Conservation (phyloP, 2,329 filamentous ascomycete species). For the Microsporum ferrugineum region DNA sequence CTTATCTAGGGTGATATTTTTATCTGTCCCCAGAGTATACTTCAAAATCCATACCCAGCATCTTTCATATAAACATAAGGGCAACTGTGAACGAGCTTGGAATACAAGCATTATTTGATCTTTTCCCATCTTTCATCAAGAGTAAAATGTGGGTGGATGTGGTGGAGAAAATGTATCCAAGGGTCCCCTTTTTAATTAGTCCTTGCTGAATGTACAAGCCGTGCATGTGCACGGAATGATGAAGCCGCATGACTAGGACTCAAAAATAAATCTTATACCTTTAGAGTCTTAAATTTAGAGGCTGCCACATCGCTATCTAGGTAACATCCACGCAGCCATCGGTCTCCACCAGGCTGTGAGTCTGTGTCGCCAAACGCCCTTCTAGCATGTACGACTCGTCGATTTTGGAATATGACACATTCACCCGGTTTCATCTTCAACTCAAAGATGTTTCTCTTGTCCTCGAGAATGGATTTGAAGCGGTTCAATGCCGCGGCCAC, state of each 20-base stretch:
- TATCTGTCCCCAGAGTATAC: neutral
- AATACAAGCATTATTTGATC: too few relatives aligned
- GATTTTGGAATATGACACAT: constrained; percentile 88
- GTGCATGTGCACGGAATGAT: too few relatives aligned
- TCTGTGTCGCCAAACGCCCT: constrained; percentile 52
- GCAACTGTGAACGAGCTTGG: too few relatives aligned
- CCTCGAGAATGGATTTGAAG: constrained; percentile 52
- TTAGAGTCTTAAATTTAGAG: constrained; percentile 36
- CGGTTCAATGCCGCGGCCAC: constrained; percentile 38
- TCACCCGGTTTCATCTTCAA: constrained; percentile 67
- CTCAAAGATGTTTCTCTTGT: constrained; percentile 51
- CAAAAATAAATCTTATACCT: constrained; percentile 12
- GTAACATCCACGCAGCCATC: constrained; percentile 82
- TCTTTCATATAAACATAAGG: too few relatives aligned
- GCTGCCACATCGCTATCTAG: constrained; percentile 55
- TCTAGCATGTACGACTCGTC: constrained; percentile 72
- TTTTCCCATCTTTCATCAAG: too few relatives aligned
- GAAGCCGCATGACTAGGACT: too few relatives aligned
- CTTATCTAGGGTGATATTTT: neutral
- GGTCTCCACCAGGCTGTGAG: constrained; percentile 38
- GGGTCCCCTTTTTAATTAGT: too few relatives aligned
- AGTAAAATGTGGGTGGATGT: too few relatives aligned
- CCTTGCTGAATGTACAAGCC: too few relatives aligned
- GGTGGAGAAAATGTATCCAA: too few relatives aligned
- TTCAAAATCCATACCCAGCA: neutral